These are phyloP conservation scores for Furcasterigmium sp. DNA, from an alignment of 2,329 filamentous ascomycete species.

Conservation along the genomic window DNA sequence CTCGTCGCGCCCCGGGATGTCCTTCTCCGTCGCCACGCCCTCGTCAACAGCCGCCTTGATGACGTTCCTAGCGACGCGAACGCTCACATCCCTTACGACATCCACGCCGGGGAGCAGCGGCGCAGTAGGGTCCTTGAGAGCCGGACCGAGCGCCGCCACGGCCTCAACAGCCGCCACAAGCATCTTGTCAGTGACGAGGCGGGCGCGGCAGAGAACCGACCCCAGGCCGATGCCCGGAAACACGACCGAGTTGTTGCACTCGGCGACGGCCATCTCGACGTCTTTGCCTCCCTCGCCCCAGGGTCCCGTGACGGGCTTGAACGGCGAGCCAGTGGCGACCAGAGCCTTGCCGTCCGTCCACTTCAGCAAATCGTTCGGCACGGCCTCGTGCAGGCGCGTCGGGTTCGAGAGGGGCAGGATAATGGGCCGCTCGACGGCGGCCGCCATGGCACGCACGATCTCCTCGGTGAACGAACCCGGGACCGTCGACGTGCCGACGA, in stretches of 20 bases:
- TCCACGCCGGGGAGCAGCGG: slow-evolving; percentile 73
- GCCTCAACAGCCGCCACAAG: slow-evolving; percentile 74
- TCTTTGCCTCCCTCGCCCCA: slow-evolving; percentile 43
- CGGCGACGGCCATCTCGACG: slow-evolving; percentile 51
- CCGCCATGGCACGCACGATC: slow-evolving; percentile 69
- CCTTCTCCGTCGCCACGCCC: slow-evolving; percentile 57
- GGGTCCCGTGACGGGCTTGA: slow-evolving; percentile 62
- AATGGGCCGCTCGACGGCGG: slow-evolving; percentile 66
- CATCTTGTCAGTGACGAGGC: slow-evolving; percentile 68
- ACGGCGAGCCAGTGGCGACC: slow-evolving; percentile 80
- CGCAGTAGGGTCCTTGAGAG: slow-evolving; percentile 54
- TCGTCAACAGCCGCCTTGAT: slow-evolving; percentile 68
- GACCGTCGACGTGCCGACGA: slow-evolving; percentile 79
- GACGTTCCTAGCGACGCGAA: slow-evolving; percentile 70
- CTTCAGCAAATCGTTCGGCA: slow-evolving; percentile 66
- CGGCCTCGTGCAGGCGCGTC: slow-evolving; percentile 76
- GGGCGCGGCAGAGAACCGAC: slow-evolving; percentile 63
- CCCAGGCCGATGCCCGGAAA: slow-evolving; percentile 86
- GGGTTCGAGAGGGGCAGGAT: slow-evolving; percentile 82
- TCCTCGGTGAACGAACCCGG: slow-evolving; percentile 72
- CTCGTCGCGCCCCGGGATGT: slow-evolving; percentile 53
- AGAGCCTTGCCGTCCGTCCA: slow-evolving; percentile 78
- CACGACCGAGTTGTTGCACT: slow-evolving; percentile 84
- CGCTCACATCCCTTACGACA: slow-evolving; percentile 68
- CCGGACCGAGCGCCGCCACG: slow-evolving; percentile 66